Conservation (phyloP, 345 rosid genomes). For the Populus pruinosa region DNA sequence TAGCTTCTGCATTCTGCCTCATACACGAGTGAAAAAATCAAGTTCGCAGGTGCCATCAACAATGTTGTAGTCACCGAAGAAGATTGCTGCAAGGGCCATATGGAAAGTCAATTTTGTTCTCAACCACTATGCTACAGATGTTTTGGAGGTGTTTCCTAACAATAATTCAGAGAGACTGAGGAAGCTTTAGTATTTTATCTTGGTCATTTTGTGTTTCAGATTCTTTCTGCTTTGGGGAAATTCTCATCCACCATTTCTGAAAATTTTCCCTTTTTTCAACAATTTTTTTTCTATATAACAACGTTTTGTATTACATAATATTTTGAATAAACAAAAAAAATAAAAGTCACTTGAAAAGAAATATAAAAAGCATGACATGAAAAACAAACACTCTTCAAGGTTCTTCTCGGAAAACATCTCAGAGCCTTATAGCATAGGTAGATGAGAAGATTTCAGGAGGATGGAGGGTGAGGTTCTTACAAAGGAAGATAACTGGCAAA, state of each 20-base stretch:
- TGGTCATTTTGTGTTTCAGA: not conserved
- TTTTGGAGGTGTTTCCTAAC: not conserved
- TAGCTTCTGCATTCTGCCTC: not conserved
- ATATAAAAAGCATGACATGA: not conserved
- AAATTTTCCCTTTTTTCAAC: not conserved
- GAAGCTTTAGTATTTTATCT: not conserved
- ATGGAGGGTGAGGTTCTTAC: not conserved
- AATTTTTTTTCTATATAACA: not conserved
- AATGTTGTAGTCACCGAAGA: too few relatives aligned
- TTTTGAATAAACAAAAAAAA: not conserved
- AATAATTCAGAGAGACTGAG: not conserved
- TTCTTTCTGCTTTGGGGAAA: not conserved
- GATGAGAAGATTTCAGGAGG: slow-evolving; percentile 6
- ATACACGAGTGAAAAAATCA: not conserved
- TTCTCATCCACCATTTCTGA: not conserved
- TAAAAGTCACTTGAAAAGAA: too few relatives aligned
- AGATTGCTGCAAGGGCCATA: not conserved
- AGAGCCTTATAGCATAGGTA: not conserved
- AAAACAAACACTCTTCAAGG: not conserved
- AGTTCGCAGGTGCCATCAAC: not conserved
- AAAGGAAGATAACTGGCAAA: slow-evolving; percentile 16
- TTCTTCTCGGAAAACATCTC: not conserved
- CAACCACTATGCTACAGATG: not conserved
- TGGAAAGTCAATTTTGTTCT: not conserved
- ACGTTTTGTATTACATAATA: not conserved